Evolutionary conservation across 2,329 filamentous ascomycete genomes (phyloP), one percentile per base, ranked within the genome.

Genomic region (Chaetomium globosum): DNA sequence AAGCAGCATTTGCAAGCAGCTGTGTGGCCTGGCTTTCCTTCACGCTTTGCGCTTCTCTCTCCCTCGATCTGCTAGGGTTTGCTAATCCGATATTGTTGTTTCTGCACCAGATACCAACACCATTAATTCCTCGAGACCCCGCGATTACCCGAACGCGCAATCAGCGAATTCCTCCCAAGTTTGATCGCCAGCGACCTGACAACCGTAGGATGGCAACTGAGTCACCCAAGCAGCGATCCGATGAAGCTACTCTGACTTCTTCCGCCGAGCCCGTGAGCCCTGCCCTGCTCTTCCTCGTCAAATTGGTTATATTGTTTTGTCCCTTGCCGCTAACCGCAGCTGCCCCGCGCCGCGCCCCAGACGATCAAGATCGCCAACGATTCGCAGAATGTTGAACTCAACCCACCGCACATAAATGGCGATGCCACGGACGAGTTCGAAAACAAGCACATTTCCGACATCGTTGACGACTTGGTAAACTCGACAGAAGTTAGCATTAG

Each of bases 401-500:
- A 81, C 63, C 76, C 73, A 65, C 74, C 79, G 70, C 75, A 75
- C 72, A 72, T 85, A 76, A 87, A 87, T 74, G 82, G 82, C 76
- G 78, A 74, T 56, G 69, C 79, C 70, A 76, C 76, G 74, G 80
- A 86, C 71, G 84, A 85, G 66, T 77, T 82, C 70, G 83, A 82
- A 71, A 84, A 85, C 73, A 87, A 84, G 76, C 82, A 82, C 73
- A 83, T 85, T 73, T 79, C 80, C 74, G 82, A 79, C 63, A 81
- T 80, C 67, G 80, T 86, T 67, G 87, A 89, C 73, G 81, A 87
- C 73, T 80, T 83, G 69, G 78, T 83, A 69, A 83, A 84, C 74
- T 89, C 87, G 65, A 82, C 85, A 70, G 86, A 89, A 72, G 87
- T 86, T 68, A 91, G 89, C 75, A 81, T 86, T 69, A 92, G 87